phyloP scores from a whole-genome alignment of 2,329 filamentous ascomycete species.

The Samsoniella hepiali region DNA sequence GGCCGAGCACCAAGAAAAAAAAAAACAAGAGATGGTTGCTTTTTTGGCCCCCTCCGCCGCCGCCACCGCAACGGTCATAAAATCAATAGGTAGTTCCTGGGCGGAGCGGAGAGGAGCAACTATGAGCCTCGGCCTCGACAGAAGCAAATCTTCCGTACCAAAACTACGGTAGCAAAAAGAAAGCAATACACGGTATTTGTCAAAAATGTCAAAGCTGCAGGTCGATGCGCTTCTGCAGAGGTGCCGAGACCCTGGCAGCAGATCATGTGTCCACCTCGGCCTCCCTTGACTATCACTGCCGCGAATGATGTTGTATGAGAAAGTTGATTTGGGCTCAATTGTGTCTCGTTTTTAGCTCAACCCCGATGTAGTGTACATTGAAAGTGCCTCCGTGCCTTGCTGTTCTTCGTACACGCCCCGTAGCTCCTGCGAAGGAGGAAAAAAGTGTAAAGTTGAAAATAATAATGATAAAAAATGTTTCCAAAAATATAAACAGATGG shows the following conservation, averaged over 20 bases:
- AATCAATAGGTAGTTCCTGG: background rate
- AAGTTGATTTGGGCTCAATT: background rate
- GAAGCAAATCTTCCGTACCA: background rate
- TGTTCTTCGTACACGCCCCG: background rate
- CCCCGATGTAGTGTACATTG: constrained; percentile 3
- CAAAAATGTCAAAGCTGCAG: background rate
- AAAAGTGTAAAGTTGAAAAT: background rate
- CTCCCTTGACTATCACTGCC: background rate
- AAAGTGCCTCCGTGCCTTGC: background rate
- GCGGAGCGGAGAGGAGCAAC: background rate
- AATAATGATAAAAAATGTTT: background rate
- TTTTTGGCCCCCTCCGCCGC: background rate
- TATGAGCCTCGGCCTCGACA: background rate
- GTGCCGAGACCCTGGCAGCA: background rate
- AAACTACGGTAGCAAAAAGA: background rate
- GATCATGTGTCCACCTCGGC: background rate
- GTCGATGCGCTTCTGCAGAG: background rate
- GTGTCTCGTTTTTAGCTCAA: background rate
- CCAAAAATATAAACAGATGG: background rate
- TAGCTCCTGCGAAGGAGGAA: background rate
- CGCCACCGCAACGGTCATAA: background rate
- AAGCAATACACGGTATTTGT: background rate
- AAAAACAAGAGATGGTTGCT: background rate
- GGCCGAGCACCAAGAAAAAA: background rate
- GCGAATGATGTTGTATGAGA: background rate